Base-by-base conservation (phyloP, 2,329 filamentous ascomycete genomes). In the Hypocrella siamensis region DNA sequence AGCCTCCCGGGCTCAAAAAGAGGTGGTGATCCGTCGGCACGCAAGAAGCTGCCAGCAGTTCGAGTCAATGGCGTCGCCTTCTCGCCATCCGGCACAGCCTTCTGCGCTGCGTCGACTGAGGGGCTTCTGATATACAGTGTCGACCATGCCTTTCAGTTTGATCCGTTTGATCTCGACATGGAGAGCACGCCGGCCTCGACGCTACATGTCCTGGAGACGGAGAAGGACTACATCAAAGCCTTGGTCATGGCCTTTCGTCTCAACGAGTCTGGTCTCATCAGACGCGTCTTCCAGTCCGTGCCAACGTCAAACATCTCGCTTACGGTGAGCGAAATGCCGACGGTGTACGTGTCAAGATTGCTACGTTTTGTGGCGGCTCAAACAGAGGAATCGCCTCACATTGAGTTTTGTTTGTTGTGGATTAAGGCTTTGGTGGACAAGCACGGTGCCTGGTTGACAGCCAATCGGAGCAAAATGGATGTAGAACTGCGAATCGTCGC, bases 181-280 rank as follows among this genome's bases (percentile, higher is more conserved):
- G 81, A 82, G 40, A 82, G 98, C 42, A 98, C 90, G 4, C 88
- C 88, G 0, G 76, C 81, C 2, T 85, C 79, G 3, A 90, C 85
- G 0, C 65, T 96, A 1, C 58, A 68, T 4, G 70, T 78, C 8
- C 60, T 80, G 19, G 65, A 78, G 35, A 60, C 56, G 26, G 75
- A 85, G 34, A 70, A 70, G 39, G 82, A 93, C 48, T 93, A 82
- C 53, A 70, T 96, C 40, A 93, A 90, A 57, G 88, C 90, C 1
- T 63, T 98, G 5, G 76, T 94, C 40, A 98, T 98, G 90, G 80
- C 86, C 2, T 98, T 98, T 66, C 79, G 92, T 5, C 75, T 98
- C 36, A 94, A 93, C 57, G 83, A 93, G 52, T 67, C 75, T 4
- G 72, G 75, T 16, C 65, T 98, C 29, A 74, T 94, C 38, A 79